A percentile compares a stretch with the other conserved stretches of the same genome.
These are phyloP conservation scores for Firmiana major DNA, from an alignment of 345 rosid genomes.

Conservation along the genomic window DNA sequence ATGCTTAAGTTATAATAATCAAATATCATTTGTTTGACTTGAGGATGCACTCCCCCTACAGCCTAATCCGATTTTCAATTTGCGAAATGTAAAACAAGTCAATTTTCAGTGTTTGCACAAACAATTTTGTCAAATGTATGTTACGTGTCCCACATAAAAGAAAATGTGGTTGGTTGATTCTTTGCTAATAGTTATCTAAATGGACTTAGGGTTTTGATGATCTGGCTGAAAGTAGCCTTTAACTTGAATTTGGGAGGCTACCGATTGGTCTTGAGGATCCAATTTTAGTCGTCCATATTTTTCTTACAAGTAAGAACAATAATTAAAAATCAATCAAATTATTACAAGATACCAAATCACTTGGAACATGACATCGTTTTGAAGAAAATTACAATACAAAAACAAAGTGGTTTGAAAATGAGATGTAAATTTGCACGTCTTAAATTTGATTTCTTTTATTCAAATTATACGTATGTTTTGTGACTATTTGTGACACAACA, in stretches of 20 bases:
- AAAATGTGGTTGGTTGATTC: background rate
- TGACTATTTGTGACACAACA: background rate
- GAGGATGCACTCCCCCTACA: background rate
- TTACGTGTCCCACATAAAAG: too few relatives aligned
- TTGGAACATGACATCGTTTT: background rate
- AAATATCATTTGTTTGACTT: background rate
- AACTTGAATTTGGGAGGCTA: background rate
- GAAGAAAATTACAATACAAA: background rate
- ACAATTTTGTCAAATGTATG: background rate
- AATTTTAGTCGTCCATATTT: background rate
- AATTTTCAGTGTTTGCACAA: background rate
- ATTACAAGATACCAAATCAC: background rate
- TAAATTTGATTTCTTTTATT: background rate
- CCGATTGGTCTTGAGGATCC: too few relatives aligned
- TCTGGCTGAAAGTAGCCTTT: background rate
- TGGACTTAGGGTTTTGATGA: background rate
- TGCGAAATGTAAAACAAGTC: background rate
- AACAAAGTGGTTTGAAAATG: background rate
- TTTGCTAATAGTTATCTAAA: background rate
- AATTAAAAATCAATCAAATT: background rate
- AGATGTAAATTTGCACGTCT: background rate
- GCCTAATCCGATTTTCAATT: background rate
- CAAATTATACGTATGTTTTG: background rate
- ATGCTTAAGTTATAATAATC: background rate
- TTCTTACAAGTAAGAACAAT: background rate